Evolutionary conservation across 495 filamentous ascomycete genomes (phyloP).

Genomic region (Tuber calosporum): DNA sequence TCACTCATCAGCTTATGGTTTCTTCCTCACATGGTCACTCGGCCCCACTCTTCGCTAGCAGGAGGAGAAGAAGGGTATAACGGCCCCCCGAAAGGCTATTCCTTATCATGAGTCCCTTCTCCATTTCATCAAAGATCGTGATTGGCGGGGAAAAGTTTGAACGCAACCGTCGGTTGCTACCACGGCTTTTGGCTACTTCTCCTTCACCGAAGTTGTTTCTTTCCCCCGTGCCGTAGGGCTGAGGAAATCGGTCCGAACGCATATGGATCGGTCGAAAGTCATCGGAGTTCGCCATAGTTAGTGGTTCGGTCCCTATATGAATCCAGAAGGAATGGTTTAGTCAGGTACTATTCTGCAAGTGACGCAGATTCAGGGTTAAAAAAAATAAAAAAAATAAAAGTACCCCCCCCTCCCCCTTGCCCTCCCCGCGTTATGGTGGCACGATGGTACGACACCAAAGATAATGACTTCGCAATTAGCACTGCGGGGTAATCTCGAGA

Average conservation of each 20-base stretch:
- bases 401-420: neutral
- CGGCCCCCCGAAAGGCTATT: neutral
- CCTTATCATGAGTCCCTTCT: neutral
- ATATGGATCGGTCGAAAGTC: neutral
- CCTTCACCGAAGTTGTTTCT: neutral
- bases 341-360: constrained; percentile 2
- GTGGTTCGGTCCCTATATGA: neutral
- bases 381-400: neutral
- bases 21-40: neutral
- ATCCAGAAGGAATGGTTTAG: neutral
- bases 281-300: neutral
- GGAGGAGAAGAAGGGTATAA: neutral
- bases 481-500: neutral
- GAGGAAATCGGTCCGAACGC: neutral
- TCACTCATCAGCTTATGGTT: neutral
- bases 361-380: neutral
- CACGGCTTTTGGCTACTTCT: neutral
- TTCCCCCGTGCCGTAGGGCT: neutral
- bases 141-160: neutral
- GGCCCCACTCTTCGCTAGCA: neutral
- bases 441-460: neutral
- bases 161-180: neutral
- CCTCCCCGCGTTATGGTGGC: neutral
- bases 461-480: neutral
- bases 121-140: neutral